These are phyloP conservation scores for Scedosporium dehoogii DNA, from an alignment of 2,329 filamentous ascomycete genomes.

Conservation along the genomic window DNA sequence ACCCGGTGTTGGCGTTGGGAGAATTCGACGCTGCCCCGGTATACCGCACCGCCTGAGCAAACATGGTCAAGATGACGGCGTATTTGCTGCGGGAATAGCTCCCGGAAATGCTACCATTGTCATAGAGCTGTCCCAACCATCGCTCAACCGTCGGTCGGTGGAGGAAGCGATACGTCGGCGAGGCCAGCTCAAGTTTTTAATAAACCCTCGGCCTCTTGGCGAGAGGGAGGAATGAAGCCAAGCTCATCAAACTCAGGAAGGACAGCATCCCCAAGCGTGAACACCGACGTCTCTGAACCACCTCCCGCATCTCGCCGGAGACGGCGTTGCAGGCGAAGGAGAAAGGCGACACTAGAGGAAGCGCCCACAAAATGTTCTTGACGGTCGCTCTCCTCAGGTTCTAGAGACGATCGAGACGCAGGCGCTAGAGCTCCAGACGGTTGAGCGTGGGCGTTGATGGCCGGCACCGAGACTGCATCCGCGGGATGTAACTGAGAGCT, in stretches of 20 bases:
- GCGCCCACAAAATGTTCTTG: constrained; percentile 1
- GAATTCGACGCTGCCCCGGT: neutral
- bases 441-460: neutral
- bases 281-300: neutral
- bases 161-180: constrained; percentile 25
- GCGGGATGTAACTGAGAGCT: neutral
- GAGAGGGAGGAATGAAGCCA: neutral
- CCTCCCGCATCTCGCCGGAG: neutral
- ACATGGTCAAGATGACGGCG: neutral
- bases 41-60: neutral
- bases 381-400: neutral
- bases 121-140: constrained; percentile 31
- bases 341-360: neutral
- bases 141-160: constrained; percentile 24
- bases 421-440: neutral
- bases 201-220: constrained; percentile 11
- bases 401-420: neutral
- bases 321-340: neutral
- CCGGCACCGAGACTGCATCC: neutral
- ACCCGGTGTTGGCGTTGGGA: neutral
- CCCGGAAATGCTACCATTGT: neutral
- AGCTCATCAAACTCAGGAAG: constrained; percentile 1
- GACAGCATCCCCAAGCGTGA: neutral
- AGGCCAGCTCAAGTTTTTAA: constrained; percentile 23
- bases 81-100: neutral